Conservation (phyloP, 2,329 filamentous ascomycete species). For the Penicillium aurantiogriseum region DNA sequence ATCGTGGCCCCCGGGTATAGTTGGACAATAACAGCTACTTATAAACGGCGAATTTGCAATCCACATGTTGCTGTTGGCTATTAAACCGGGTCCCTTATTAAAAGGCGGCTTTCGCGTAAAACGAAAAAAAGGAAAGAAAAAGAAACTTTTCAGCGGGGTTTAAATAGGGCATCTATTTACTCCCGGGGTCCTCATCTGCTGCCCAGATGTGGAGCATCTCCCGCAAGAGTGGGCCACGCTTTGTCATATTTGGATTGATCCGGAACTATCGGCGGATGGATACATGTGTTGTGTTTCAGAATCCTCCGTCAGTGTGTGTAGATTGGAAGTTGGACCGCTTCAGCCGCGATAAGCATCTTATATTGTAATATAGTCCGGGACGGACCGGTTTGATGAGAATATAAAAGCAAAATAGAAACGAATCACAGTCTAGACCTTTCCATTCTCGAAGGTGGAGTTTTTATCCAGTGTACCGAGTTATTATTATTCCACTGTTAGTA, state of each 20-base stretch:
- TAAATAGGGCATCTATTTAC: neutral
- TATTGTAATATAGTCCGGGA: neutral
- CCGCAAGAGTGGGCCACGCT: neutral
- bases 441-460: neutral
- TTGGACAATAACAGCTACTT: neutral
- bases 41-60: slow-evolving; percentile 1
- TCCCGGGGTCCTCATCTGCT: neutral
- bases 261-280: neutral
- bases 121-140: neutral
- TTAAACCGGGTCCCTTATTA: neutral
- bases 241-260: neutral
- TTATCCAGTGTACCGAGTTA: neutral
- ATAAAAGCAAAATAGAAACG: neutral
- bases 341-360: no score
- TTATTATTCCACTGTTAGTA: neutral
- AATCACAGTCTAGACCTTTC: neutral
- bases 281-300: neutral
- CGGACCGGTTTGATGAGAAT: neutral
- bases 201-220: neutral
- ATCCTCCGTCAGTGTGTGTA: neutral
- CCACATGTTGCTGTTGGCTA: neutral
- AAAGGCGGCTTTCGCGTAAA: neutral
- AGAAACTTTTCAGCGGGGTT: neutral
- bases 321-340: neutral
- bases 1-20: neutral